phyloP scores from a whole-genome alignment of 2,329 filamentous ascomycete species.

The Aspergillus novoparasiticus region DNA sequence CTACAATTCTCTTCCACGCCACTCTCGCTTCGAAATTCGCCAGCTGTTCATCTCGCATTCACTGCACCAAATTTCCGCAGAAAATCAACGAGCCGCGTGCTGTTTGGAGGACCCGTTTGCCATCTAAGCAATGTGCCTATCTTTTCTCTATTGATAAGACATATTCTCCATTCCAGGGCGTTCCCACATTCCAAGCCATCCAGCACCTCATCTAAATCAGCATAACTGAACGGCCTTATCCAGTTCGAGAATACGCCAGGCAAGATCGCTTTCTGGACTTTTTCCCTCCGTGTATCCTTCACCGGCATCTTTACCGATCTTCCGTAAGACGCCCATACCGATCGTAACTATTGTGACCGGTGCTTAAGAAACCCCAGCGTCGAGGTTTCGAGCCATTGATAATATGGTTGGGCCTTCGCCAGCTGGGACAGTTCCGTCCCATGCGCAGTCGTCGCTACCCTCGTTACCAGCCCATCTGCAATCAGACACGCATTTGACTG shows the following conservation, averaged over 20 bases:
- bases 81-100: not conserved
- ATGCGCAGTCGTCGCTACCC: slow-evolving; percentile 80
- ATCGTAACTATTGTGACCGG: not conserved
- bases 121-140: slow-evolving; percentile 16
- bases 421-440: slow-evolving; percentile 57
- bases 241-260: not conserved
- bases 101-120: not conserved
- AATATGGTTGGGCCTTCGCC: slow-evolving; percentile 44
- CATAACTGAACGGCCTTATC: not conserved
- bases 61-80: not conserved
- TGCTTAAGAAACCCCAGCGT: slow-evolving; percentile 8
- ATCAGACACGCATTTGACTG: slow-evolving; percentile 55
- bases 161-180: slow-evolving; percentile 10
- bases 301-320: not conserved
- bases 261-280: not conserved
- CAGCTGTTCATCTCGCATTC: slow-evolving; percentile 4
- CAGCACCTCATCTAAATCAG: not conserved
- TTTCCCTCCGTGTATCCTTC: not conserved
- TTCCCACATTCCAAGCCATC: slow-evolving; percentile 14
- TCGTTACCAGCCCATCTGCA: slow-evolving; percentile 73
- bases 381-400: slow-evolving; percentile 13
- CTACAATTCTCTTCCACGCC: slow-evolving; percentile 4
- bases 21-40: slow-evolving; percentile 12
- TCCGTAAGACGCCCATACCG: not conserved
- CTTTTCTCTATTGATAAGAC: slow-evolving; percentile 14